These are phyloP conservation scores for Sphenostylis stenocarpa DNA, from an alignment of 306 rosid genomes.

Conservation along the genomic window DNA sequence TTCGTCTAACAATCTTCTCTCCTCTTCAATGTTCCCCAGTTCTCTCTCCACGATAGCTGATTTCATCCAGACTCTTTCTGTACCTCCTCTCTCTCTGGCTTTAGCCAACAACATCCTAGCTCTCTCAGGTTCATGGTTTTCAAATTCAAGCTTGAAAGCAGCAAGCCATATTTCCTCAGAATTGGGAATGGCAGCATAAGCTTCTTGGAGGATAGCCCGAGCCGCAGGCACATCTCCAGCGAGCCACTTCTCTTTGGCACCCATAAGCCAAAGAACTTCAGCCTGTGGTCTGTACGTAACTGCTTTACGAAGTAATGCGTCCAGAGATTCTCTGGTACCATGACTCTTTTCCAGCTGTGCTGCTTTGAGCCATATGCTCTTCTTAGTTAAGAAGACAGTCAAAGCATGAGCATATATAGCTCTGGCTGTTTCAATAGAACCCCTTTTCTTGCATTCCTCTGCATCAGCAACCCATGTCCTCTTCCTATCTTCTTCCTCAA, in stretches of 20 bases:
- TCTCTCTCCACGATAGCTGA: slow-evolving; percentile 94
- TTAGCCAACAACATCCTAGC: slow-evolving; percentile 91
- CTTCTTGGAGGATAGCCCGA: slow-evolving; percentile 88
- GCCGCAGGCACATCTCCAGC: slow-evolving; percentile 94
- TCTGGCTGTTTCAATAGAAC: slow-evolving; percentile 87
- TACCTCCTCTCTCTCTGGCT: slow-evolving; percentile 92
- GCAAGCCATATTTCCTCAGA: slow-evolving; percentile 98
- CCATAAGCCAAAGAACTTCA: slow-evolving; percentile 98
- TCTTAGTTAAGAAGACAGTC: slow-evolving; percentile 81
- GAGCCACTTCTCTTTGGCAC: slow-evolving; percentile 97
- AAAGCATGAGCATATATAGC: slow-evolving; percentile 88
- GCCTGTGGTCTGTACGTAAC: slow-evolving; percentile 93
- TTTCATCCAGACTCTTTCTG: slow-evolving; percentile 94
- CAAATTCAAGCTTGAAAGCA: slow-evolving; percentile 90
- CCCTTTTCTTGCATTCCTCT: slow-evolving; percentile 90
- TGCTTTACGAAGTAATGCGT: slow-evolving; percentile 81
- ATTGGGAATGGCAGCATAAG: slow-evolving; percentile 89
- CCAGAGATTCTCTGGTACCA: slow-evolving; percentile 88
- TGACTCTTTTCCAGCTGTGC: slow-evolving; percentile 95
- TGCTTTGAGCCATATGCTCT: slow-evolving; percentile 96
- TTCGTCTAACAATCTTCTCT: slow-evolving; percentile 72
- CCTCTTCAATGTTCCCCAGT: slow-evolving; percentile 72
- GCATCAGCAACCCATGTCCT: slow-evolving; percentile 99
- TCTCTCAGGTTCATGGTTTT: slow-evolving; percentile 91
- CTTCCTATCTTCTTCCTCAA: slow-evolving; percentile 94